Base-by-base conservation (phyloP, 352 stramenopile genomes). In the Pythium utonaiense region DNA sequence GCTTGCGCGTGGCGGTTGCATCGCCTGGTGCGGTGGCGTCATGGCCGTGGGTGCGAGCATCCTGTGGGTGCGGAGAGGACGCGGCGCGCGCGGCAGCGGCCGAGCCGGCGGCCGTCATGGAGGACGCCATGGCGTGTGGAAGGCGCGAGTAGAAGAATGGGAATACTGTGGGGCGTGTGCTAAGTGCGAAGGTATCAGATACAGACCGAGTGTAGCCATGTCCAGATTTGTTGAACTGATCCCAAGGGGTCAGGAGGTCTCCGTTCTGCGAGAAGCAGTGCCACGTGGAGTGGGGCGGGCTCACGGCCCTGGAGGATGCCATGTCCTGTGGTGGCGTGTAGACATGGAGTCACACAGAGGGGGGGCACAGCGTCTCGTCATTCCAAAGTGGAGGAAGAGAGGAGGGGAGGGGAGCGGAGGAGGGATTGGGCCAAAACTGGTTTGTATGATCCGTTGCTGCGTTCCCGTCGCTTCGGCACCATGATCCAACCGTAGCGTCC, bases 1-100 rank as follows among this genome's bases (percentile, higher is more conserved):
- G 34, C 62, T 64, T 61, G 30, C 57, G 49, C 10, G 21, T 12
- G 22, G 51, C 12, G 30, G 58, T 50, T 17, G 57, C 24, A 40
- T 67, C 44, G 34, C 36, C 36, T 47, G 57, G 19, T 28, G 52
- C n/a, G 36, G 55, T 54, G 60, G 60, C 65, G 34, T 66, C 12
- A 3, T 42, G 3, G 7, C 30, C n/a, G 17, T 22, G 24, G 17
- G 53, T 40, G 8, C 17, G 40, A 49, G 49, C 41, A 19, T 27
- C 24, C 19, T 33, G 53, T 30, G 41, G n/a, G 31, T 10, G 40
- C 45, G 21, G 28, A 47, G 49, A 56, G 30, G 28, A 41, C 3
- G 54, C 42, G 1, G 54, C 42, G 42, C 54, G 54, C 14, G 42
- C 54, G 13, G 42, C 54, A 10, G 54, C 54, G 22, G 54, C 54